Base-by-base conservation (phyloP, 352 stramenopile genomes). In the Globisporangium abappressorium region DNA sequence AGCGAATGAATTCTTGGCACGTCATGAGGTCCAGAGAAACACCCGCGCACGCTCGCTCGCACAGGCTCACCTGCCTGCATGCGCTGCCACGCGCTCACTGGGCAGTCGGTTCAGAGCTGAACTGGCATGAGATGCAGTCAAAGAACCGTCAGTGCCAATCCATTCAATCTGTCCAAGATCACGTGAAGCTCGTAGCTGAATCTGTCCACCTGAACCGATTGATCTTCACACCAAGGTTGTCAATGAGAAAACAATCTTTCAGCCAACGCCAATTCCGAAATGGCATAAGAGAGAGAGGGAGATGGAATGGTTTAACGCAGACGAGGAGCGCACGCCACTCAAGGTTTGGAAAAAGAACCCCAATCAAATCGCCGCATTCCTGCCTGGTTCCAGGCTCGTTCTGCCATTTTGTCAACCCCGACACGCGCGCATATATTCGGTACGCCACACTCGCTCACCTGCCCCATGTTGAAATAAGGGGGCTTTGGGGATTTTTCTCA, bases 291-390 rank as follows among this genome's bases (percentile, higher is more conserved):
- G 38, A 38, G 34, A 38, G 34, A 38, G 12, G 36, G 43, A 49
- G 3, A 22, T 43, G 18, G 14, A 18, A 22, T 49, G 43, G 43
- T 47, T 61, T 47, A 61, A 22, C 33, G 54, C 54, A 59, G 54
- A 59, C 54, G 54, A 59, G 54, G 56, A 61, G 30, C 15, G 18
- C 26, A 24, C 33, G 58, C 43, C 43, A 49, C 8, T 24, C 4
- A 12, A 7, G 0, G 3, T 2, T 60, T 34, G 22, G 62, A 66
- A 66, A 66, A 66, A 66, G 62, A 66, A 66, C 62, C 62, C 62
- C 62, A 66, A 66, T 59, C 47, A 60, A 57, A 59, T 28, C 62
- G 33, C 49, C 11, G 36, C 36, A 43, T 46, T 46, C 55, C 30
- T 12, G 18, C 5, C 30, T 7, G 30, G 4, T 60, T 61, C 55